Percentiles rank a stretch among this genome's conserved stretches.
Evolutionary conservation across 139 green algal genomes (phyloP).

Genomic region (Chlamydomonas schloesseri): DNA sequence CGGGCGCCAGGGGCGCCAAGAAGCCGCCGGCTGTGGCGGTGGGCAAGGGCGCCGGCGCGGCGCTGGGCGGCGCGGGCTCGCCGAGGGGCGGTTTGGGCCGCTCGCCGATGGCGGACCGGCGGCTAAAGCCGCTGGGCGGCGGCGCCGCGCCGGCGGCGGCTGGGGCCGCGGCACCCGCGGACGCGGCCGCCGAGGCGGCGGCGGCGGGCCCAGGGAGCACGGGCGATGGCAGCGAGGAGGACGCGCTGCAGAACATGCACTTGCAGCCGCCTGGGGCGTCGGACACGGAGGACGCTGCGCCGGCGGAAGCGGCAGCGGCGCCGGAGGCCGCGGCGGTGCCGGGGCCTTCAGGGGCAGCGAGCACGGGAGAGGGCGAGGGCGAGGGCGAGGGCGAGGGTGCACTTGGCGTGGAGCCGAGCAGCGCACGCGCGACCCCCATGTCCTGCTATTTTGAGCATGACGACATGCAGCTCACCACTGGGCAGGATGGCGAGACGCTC

Average conservation of each 20-base stretch:
- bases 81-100: neutral
- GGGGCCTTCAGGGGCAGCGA: neutral
- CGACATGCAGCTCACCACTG: no score
- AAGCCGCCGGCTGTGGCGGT: neutral
- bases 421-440: no score
- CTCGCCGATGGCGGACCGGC: conserved; percentile 28
- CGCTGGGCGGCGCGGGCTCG: neutral
- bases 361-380: neutral
- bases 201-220: neutral
- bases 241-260: neutral
- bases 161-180: neutral
- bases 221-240: neutral
- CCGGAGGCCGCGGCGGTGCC: neutral
- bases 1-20: neutral
- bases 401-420: no score
- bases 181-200: neutral
- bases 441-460: no score
- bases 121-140: neutral
- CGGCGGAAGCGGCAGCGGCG: neutral
- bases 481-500: no score
- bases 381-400: neutral
- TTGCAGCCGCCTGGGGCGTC: neutral
- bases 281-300: no score
- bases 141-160: neutral
- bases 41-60: neutral